Evolutionary conservation across 441 rosid species (phyloP), one percentile per base, ranked within the genome.

Genomic region (Eugenia klotzschiana): DNA sequence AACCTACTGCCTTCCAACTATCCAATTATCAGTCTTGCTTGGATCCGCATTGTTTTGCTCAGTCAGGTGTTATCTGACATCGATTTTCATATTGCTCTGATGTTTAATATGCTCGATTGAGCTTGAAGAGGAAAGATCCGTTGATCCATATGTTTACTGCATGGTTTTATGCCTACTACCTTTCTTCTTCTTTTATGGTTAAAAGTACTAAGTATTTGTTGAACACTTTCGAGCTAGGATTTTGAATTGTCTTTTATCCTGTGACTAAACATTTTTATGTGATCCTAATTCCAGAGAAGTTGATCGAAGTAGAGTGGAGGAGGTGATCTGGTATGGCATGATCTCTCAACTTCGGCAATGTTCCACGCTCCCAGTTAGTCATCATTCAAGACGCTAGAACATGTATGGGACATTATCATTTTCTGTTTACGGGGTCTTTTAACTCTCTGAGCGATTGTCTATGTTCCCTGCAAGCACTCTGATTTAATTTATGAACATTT

Each of bases 241-340:
- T 40, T 27, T 73, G 37, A 40, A n/a, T 79, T 52, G 43, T 26
- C 54, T 10, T 5, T 18, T 33, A 64, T 64, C 14, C n/a, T 18
- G 43, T 83, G 27, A 81, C 80, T 77, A 55, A 58, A 56, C 23
- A n/a, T 77, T 80, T 81, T 85, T 54, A 43, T 86, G 56, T 74
- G 83, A 57, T 20, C 18, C 55, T 37, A 50, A 51, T 85, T 89
- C 84, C 92, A 93, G 98, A 92, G 50, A 94, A 92, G 91, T 83
- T 22, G 82, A 85, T 86, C 55, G 90, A 84, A 90, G 93, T 92
- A 25, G 96, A 93, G 82, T 94, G 96, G 98, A 93, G 89, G 88
- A 91, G 97, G 89, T 94, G 91, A 94, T 81, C 27, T 64, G 20
- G 14, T 18, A 64, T 64, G 46, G 74, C 43, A 33, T 20, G 74